Conservation (phyloP, 768 basidiomycete genomes). For the Lanmaoa pseudosensibilis region DNA sequence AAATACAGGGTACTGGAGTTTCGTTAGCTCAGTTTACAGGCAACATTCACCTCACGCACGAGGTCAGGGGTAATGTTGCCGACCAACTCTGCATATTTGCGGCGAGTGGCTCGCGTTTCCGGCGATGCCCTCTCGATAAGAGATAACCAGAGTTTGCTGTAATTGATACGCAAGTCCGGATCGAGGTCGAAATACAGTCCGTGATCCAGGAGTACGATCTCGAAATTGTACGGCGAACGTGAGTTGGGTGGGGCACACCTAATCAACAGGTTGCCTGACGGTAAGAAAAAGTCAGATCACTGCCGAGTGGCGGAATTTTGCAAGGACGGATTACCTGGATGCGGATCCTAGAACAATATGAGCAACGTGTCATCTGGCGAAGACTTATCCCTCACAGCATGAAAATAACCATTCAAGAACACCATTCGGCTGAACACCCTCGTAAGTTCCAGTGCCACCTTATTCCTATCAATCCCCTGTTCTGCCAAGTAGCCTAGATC, state of each 20-base stretch:
- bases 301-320: constrained; percentile 2
- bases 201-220: constrained; percentile 92
- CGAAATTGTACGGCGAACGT: constrained; percentile 89
- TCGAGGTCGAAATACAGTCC: constrained; percentile 93
- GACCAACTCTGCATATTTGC: constrained; percentile 86
- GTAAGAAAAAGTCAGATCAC: not conserved
- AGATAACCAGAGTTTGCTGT: constrained; percentile 87
- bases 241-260: constrained; percentile 64
- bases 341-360: constrained; percentile 65
- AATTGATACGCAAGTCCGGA: constrained; percentile 74
- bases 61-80: constrained; percentile 89
- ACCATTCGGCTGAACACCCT: constrained; percentile 95
- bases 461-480: constrained; percentile 87
- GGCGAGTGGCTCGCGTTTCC: constrained; percentile 61
- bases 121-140: constrained; percentile 75
- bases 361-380: constrained; percentile 8
- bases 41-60: constrained; percentile 42
- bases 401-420: constrained; percentile 90
- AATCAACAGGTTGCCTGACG: constrained; percentile 83
- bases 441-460: constrained; percentile 86
- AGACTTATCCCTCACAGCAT: constrained; percentile 55
- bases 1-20: constrained; percentile 80
- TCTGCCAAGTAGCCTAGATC: constrained; percentile 80
- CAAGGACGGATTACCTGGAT: constrained; percentile 56
- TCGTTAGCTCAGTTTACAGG: not conserved